Evolutionary conservation across 2,329 filamentous ascomycete species (phyloP).

Genomic region (Monosporascus ibericus): DNA sequence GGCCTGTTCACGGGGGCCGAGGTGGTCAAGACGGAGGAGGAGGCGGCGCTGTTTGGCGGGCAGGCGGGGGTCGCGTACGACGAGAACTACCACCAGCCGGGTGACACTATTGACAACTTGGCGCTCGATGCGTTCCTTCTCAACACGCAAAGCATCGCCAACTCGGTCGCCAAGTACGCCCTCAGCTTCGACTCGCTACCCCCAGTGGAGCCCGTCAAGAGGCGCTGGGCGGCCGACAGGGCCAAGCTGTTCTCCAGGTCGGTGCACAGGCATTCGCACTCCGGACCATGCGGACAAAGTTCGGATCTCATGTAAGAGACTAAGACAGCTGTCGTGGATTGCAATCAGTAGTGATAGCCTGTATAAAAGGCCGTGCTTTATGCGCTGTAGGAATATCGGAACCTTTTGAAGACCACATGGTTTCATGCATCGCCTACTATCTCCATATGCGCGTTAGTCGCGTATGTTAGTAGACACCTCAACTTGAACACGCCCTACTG

Average conservation of each 20-base stretch:
- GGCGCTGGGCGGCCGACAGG: not conserved
- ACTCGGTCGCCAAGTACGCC: slow-evolving; percentile 46
- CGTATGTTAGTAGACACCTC: no score
- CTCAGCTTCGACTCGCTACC: slow-evolving; percentile 34
- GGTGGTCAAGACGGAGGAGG: slow-evolving; percentile 48
- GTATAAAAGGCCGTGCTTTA: no score
- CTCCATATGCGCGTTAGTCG: no score
- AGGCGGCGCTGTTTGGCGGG: slow-evolving; percentile 48
- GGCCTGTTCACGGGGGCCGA: slow-evolving; percentile 64
- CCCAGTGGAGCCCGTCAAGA: not conserved
- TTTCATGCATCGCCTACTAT: no score
- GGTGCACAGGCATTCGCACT: not conserved
- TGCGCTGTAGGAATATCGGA: no score
- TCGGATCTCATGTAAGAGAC: not conserved
- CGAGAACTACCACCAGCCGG: slow-evolving; percentile 48
- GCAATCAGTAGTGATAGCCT: no score
- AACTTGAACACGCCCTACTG: no score
- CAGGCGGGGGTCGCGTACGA: slow-evolving; percentile 48
- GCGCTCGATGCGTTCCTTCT: slow-evolving; percentile 46
- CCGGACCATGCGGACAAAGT: not conserved
- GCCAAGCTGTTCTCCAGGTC: not conserved
- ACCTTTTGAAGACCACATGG: no score
- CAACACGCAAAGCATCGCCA: slow-evolving; percentile 49
- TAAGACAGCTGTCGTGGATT: no score
- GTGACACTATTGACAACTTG: slow-evolving; percentile 48